Evolutionary conservation across 1,139 yeast species (phyloP), one percentile per base, ranked within the genome.

Genomic region (Candida buenavistaensis): DNA sequence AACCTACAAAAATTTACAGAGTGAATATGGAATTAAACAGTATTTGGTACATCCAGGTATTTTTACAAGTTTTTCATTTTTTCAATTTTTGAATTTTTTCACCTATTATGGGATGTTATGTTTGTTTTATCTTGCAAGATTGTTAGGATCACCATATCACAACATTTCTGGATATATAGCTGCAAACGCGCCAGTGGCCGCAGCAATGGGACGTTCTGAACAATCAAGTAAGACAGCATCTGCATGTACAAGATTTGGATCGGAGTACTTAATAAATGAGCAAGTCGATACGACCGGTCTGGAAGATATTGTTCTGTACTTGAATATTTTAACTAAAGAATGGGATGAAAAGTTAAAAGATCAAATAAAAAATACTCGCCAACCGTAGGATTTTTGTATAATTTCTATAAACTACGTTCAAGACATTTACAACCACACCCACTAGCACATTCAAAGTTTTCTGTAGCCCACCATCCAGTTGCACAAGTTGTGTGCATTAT

Each of bases 1-100:
- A 4, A 77, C 88, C 1, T 83, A 75, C 54, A 55, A 75, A 40
- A 49, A 62, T 14, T 60, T 86, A 48, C 52, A 58, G 26, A 48
- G 61, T 20, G 48, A 71, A 10, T 50, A 70, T 37, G 82, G 80
- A 1, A 76, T 92, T 33, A 66, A 66, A 28, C 90, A 85, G 51
- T 87, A 84, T 59, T 65, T 92, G 29, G 80, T 86, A 6, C 97
- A 92, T 44, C 99, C 99, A 0, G 99, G 99, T 11, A 87, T 94
- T 23, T 89, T 94, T 59, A 82, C 84, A 19, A 84, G 95, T 40
- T 82, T 82, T 44, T 83, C 95, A 2, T 87, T 86, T 50, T 80
- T 77, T 53, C 78, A 85, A 41, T 84, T 75, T 46, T 72, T 94
- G 55, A 88, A 88, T 54, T 59, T 83, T 6, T 68, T 89, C 56